Percentiles rank a stretch among this genome's conserved stretches.
These are phyloP conservation scores for Penicillium sp. DNA, from an alignment of 2,329 filamentous ascomycete species.

Conservation along the genomic window DNA sequence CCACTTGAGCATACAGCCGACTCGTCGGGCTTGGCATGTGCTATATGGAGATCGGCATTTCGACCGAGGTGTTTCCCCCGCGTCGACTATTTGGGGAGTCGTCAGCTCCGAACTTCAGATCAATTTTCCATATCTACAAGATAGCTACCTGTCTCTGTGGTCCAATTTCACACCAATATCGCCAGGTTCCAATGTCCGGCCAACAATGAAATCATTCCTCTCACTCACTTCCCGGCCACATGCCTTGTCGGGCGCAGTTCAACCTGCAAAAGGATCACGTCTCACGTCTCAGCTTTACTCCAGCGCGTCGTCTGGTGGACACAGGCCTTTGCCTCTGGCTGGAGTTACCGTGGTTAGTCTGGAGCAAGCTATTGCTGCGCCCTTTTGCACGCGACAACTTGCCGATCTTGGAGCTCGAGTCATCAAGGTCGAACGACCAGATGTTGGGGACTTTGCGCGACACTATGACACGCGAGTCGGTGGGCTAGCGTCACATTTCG, in stretches of 20 bases:
- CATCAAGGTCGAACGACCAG: conserved; percentile 56
- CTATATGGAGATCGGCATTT: background rate
- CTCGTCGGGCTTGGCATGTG: conserved; percentile 1
- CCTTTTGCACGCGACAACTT: conserved; percentile 56
- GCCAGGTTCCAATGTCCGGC: background rate
- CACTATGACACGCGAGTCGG: conserved; percentile 53
- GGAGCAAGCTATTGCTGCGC: conserved; percentile 57
- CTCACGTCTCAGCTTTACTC: conserved; percentile 8
- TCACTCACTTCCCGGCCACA: background rate
- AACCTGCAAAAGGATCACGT: background rate
- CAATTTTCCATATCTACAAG: background rate
- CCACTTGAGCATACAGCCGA: conserved; percentile 5
- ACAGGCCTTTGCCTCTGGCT: conserved; percentile 32
- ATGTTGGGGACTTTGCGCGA: conserved; percentile 54
- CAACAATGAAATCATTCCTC: conserved; percentile 5
- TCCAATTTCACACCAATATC: background rate
- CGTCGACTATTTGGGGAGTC: background rate
- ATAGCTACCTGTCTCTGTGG: background rate
- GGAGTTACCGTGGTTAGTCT: conserved; percentile 55
- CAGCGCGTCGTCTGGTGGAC: background rate
- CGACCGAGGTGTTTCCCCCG: background rate
- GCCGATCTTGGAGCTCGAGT: conserved; percentile 56
- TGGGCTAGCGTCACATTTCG: conserved; percentile 55
- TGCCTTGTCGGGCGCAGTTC: background rate
- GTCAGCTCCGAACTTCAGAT: background rate